phyloP scores from a whole-genome alignment of 495 filamentous ascomycete genomes.

The Aspergillus diversus region DNA sequence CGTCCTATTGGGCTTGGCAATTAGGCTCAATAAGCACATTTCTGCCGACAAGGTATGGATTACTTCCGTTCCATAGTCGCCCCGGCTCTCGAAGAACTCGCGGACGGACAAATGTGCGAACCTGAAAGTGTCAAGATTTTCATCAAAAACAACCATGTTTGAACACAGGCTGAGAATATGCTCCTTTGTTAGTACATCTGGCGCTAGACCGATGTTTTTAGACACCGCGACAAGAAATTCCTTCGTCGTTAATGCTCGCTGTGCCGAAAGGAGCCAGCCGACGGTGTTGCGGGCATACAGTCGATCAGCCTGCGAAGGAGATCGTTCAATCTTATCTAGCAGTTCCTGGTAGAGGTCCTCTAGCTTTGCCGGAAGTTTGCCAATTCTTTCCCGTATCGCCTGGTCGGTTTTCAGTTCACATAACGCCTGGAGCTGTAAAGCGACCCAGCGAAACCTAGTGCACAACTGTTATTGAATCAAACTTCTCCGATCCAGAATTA shows the following conservation, averaged over 20 bases:
- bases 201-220: not conserved
- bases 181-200: not conserved
- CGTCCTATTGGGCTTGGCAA: not conserved
- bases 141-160: not conserved
- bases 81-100: not conserved
- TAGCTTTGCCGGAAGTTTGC: not conserved
- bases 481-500: no score
- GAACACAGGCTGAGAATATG: not conserved
- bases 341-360: slow-evolving; percentile 1
- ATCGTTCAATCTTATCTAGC: not conserved
- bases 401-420: slow-evolving; percentile 6
- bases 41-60: not conserved
- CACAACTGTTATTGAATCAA: no score
- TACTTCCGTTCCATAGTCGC: not conserved
- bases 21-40: not conserved
- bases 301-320: not conserved
- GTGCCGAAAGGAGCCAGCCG: not conserved
- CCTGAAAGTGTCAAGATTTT: not conserved
- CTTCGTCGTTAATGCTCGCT: not conserved
- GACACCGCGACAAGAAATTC: not conserved
- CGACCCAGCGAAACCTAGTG: slow-evolving; percentile 1
- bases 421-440: slow-evolving; percentile 2
- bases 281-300: not conserved
- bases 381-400: not conserved
- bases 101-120: not conserved